A percentile compares a stretch with the other conserved stretches of the same genome.
phyloP scores from a whole-genome alignment of 225 moss, liverwort and hornwort genomes.

The Polytrichum commune region DNA sequence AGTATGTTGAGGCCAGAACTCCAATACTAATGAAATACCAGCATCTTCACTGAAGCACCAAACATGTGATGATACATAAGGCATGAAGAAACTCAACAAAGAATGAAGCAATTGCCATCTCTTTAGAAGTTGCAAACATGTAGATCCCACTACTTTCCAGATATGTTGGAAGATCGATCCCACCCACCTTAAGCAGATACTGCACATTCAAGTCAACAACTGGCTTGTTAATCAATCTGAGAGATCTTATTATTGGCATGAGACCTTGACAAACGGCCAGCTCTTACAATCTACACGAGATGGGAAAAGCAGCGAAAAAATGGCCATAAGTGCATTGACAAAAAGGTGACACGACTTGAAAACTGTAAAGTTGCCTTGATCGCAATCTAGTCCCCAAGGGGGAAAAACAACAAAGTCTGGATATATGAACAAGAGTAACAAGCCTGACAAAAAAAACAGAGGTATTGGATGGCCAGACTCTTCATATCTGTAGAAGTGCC shows the following conservation, averaged over 20 bases:
- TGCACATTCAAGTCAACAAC: constrained; percentile 11
- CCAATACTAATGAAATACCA: background rate
- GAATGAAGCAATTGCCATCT: background rate
- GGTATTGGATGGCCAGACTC: constrained; percentile 39
- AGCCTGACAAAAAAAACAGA: constrained; percentile 9
- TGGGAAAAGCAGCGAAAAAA: too few relatives aligned
- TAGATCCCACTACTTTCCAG: constrained; percentile 11
- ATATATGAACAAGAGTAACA: too few relatives aligned
- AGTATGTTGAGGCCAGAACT: background rate
- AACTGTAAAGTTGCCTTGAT: too few relatives aligned
- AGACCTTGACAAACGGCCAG: background rate
- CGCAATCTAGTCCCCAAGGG: too few relatives aligned
- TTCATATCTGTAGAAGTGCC: constrained; percentile 41
- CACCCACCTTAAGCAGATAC: constrained; percentile 10
- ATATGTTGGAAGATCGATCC: constrained; percentile 5
- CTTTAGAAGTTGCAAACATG: constrained; percentile 4
- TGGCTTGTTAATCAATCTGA: constrained; percentile 4
- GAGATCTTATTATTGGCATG: background rate
- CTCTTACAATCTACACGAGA: background rate
- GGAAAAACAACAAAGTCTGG: too few relatives aligned
- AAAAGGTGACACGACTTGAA: too few relatives aligned
- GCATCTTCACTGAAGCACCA: constrained; percentile 7
- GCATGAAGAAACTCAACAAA: background rate
- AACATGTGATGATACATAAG: constrained; percentile 7
- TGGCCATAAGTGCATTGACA: too few relatives aligned